Percentiles rank a stretch among this genome's conserved stretches.
phyloP scores from a whole-genome alignment of 2,329 filamentous ascomycete genomes.

The Ustulina deusta region DNA sequence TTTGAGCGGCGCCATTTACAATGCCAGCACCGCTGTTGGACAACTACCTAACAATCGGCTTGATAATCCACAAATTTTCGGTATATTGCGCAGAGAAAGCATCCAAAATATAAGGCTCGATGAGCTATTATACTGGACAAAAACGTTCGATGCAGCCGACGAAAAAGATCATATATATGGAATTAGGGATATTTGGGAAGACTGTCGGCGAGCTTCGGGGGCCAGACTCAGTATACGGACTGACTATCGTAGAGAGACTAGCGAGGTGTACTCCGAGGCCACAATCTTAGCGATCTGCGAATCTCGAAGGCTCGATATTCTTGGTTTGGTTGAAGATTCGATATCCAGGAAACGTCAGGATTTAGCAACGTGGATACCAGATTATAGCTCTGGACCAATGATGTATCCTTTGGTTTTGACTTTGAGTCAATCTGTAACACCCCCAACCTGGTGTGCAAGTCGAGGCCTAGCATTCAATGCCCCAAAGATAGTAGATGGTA shows the following conservation, averaged over 20 bases:
- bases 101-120: neutral
- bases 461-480: neutral
- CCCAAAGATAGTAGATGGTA: neutral
- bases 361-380: constrained; percentile 27
- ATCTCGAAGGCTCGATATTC: constrained; percentile 21
- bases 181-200: neutral
- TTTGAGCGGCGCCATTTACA: constrained; percentile 1
- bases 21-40: neutral
- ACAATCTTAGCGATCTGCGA: constrained; percentile 27
- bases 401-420: constrained; percentile 17
- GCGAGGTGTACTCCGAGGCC: constrained; percentile 25
- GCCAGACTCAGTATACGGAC: neutral
- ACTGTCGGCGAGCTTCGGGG: neutral
- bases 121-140: constrained; percentile 28
- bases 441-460: neutral
- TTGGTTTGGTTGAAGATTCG: constrained; percentile 24
- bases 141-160: neutral
- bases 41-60: constrained; percentile 29
- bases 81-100: constrained; percentile 7
- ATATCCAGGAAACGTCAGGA: neutral
- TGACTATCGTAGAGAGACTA: constrained; percentile 11
- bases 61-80: constrained; percentile 29
- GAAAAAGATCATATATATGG: neutral
- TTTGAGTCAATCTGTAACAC: neutral
- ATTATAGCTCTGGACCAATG: constrained; percentile 16